Evolutionary conservation across 2,329 filamentous ascomycete species (phyloP).

Genomic region (Exophiala viscosa): DNA sequence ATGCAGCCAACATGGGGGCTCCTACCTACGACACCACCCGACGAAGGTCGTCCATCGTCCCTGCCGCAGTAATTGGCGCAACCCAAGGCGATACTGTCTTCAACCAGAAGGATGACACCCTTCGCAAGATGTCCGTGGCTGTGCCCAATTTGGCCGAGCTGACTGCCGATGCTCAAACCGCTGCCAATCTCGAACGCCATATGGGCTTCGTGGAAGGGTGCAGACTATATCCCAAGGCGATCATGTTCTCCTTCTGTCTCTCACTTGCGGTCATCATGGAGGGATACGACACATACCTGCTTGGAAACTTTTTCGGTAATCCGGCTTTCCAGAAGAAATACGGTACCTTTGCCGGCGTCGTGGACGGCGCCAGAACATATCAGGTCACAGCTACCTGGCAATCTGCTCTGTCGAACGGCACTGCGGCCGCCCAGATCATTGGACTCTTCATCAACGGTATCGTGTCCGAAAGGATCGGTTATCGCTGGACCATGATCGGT

Average conservation of each 20-base stretch:
- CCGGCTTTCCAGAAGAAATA: constrained; percentile 25
- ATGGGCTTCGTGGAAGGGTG: constrained; percentile 61
- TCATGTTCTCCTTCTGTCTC: constrained; percentile 25
- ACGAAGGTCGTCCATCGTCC: constrained; percentile 28
- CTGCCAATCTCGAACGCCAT: constrained; percentile 23
- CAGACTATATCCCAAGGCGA: constrained; percentile 71
- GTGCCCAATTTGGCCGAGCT: constrained; percentile 28
- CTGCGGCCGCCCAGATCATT: constrained; percentile 28
- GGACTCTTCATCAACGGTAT: constrained; percentile 28
- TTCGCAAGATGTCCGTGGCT: constrained; percentile 29
- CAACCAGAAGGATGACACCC: constrained; percentile 29
- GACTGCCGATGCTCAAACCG: constrained; percentile 25
- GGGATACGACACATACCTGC: constrained; percentile 29
- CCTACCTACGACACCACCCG: constrained; percentile 21
- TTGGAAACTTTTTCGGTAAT: constrained; percentile 29
- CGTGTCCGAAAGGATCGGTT: constrained; percentile 45
- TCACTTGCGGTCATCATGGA: constrained; percentile 29
- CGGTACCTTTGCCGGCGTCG: constrained; percentile 16
- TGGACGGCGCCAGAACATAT: constrained; percentile 24
- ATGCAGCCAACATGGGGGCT: constrained; percentile 23
- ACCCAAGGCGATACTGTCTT: constrained; percentile 22
- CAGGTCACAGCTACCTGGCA: constrained; percentile 38
- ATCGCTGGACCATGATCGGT: constrained; percentile 31
- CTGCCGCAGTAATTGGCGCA: constrained; percentile 19
- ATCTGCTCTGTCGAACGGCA: constrained; percentile 40